Base-by-base conservation (phyloP, 192 early-diverging fungal genomes). In the Backusella circina region DNA sequence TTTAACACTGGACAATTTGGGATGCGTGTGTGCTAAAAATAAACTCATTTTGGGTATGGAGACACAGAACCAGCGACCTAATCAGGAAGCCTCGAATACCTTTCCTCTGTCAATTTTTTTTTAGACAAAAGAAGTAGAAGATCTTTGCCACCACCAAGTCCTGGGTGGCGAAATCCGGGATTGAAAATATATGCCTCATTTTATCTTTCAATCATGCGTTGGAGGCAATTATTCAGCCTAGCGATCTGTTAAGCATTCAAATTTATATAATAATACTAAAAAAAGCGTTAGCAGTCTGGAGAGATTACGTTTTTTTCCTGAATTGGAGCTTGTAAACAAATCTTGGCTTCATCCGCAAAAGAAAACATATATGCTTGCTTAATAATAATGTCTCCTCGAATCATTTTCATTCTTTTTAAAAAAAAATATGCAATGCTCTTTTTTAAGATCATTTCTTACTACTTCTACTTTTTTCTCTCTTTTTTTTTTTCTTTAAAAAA, bases 11-110 rank as follows among this genome's bases (percentile, higher is more conserved):
- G 10, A 61, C 54, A 1, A 26, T 61, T 61, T 61, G n/a, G 23
- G 54, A 61, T 61, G 54, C 54, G 54, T 28, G 54, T 61, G 54
- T 61, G 21, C 54, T 61, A 61, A 61, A 61, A 61, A 61, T 61
- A 61, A 61, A 23, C 54, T 61, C 13, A 61, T 61, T 61, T 61
- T 61, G 26, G 54, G 7, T 28, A 61, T 61, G 54, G 23, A 28
- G 10, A 61, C 54, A 61, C 54, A 26, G 54, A 61, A 61, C 54
- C 26, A 2, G 26, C 21, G 10, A 21, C 44, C 54, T 61, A 28
- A 28, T 61, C 2, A 28, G 54, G 54, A 61, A 61, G 54, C 21
- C 1, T 47, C 44, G 44, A n/a, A 47, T 47, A n/a, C 16, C 6
- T 47, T 18, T 47, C 6, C 21, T 61, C 21, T 61, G 21, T 61